Percentiles rank a stretch among this genome's conserved stretches.
These are phyloP conservation scores for Aspergillus sp. DNA, from an alignment of 2,329 filamentous ascomycete species.

Conservation along the genomic window DNA sequence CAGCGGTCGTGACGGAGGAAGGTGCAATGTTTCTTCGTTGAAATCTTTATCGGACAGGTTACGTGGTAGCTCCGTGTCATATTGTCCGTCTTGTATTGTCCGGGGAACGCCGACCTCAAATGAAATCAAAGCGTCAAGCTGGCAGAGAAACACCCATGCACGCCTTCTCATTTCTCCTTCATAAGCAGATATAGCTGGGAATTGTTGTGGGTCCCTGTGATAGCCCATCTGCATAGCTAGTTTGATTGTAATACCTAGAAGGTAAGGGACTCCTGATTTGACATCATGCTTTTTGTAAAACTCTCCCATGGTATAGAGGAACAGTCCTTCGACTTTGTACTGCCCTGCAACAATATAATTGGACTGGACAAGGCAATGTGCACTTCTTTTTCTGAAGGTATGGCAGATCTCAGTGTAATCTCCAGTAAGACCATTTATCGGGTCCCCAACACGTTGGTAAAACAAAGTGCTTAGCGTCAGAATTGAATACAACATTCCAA, in stretches of 20 bases:
- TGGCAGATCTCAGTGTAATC: constrained; percentile 27
- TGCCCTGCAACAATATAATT: constrained; percentile 34
- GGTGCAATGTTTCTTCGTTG: constrained; percentile 46
- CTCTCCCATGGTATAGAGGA: constrained; percentile 30
- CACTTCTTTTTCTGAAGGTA: constrained; percentile 51
- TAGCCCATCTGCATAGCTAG: constrained; percentile 64
- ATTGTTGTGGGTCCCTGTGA: constrained; percentile 58
- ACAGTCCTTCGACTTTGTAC: constrained; percentile 34
- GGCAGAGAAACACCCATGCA: constrained; percentile 43
- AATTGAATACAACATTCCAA: constrained; percentile 31
- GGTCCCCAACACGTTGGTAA: constrained; percentile 25
- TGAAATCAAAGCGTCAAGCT: constrained; percentile 61
- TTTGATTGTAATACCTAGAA: constrained; percentile 56
- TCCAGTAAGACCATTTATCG: constrained; percentile 19
- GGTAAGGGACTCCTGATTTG: constrained; percentile 55
- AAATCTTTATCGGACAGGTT: constrained; percentile 65
- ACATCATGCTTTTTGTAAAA: constrained; percentile 33
- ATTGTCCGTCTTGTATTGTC: constrained; percentile 60
- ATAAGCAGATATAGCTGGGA: constrained; percentile 54
- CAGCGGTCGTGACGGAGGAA: constrained; percentile 56
- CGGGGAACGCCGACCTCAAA: constrained; percentile 66
- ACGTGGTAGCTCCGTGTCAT: constrained; percentile 58
- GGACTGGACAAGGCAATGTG: constrained; percentile 33
- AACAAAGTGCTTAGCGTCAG: constrained; percentile 29
- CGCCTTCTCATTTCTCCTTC: constrained; percentile 56